Conservation (phyloP, 768 basidiomycete genomes). For the Hypholoma fasciculare region DNA sequence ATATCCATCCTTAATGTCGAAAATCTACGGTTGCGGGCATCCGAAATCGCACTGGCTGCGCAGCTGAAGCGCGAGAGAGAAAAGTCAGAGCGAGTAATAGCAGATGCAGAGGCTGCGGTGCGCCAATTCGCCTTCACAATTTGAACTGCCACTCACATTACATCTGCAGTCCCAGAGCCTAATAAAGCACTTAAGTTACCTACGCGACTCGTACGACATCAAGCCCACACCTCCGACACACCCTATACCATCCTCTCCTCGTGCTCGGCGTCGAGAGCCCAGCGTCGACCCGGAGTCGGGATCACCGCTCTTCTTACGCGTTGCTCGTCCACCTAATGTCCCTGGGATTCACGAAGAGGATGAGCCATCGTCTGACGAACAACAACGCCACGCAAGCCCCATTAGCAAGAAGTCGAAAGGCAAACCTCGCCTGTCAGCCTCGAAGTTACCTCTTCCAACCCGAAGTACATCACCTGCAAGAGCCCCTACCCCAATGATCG, state of each 20-base stretch:
- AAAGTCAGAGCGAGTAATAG: conserved; percentile 69
- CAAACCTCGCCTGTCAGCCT: conserved; percentile 49
- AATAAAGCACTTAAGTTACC: conserved; percentile 61
- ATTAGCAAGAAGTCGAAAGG: conserved; percentile 42
- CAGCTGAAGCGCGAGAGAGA: conserved; percentile 82
- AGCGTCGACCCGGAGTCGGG: conserved; percentile 29
- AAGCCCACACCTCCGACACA: conserved; percentile 30
- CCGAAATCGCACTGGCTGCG: conserved; percentile 72
- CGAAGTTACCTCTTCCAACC: conserved; percentile 48
- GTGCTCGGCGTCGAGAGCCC: conserved; percentile 45
- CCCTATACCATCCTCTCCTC: conserved; percentile 47
- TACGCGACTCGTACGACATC: conserved; percentile 64
- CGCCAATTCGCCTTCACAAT: conserved; percentile 18
- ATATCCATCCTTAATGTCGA: conserved; percentile 82
- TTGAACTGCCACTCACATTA: conserved; percentile 10
- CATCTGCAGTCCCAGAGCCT: conserved; percentile 51
- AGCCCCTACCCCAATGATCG: conserved; percentile 13
- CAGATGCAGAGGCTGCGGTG: conserved; percentile 77
- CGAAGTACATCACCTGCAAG: conserved; percentile 42
- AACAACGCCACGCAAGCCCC: conserved; percentile 37
- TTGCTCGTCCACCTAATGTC: conserved; percentile 65
- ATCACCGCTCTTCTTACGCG: conserved; percentile 52
- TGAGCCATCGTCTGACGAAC: conserved; percentile 51
- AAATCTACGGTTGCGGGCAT: conserved; percentile 79
- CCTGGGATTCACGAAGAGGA: conserved; percentile 72